phyloP scores from a whole-genome alignment of 495 filamentous ascomycete species.

The Viridothelium virens region DNA sequence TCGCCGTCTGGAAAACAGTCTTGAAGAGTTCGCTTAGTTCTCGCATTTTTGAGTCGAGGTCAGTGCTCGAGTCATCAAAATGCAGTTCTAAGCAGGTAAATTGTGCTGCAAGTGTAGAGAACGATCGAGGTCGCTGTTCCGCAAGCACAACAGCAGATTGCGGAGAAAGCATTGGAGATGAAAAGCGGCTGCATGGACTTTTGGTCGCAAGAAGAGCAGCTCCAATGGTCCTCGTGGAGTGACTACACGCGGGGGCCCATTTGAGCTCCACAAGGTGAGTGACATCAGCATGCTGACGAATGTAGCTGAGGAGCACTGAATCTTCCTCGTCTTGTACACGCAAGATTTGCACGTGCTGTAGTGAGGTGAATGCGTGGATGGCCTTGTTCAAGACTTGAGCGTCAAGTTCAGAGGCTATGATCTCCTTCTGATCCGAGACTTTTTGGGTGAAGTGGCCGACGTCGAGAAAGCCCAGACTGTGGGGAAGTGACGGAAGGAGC shows the following conservation, averaged over 20 bases:
- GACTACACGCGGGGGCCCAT: conserved; percentile 58
- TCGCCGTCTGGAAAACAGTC: conserved; percentile 51
- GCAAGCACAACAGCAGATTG: conserved; percentile 48
- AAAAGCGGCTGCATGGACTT: conserved; percentile 52
- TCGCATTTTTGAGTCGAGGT: conserved; percentile 49
- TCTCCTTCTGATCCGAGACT: conserved; percentile 38
- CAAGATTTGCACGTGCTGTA: conserved; percentile 60
- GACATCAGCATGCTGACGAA: conserved; percentile 33
- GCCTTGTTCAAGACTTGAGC: conserved; percentile 46
- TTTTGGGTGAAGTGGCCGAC: conserved; percentile 37
- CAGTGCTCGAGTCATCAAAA: conserved; percentile 47
- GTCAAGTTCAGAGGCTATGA: conserved; percentile 38
- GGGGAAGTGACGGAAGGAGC: conserved; percentile 27
- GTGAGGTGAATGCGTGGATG: conserved; percentile 48
- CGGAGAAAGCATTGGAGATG: conserved; percentile 57
- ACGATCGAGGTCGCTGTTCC: conserved; percentile 38
- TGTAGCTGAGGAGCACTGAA: conserved; percentile 42
- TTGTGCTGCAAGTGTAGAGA: conserved; percentile 47
- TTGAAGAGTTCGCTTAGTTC: conserved; percentile 49
- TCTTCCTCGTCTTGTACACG: conserved; percentile 55
- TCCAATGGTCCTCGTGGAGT: conserved; percentile 51
- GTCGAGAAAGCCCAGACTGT: conserved; percentile 31
- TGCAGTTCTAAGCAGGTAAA: conserved; percentile 44
- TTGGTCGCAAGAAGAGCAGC: conserved; percentile 48
- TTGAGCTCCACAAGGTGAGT: conserved; percentile 40